Evolutionary conservation across 495 filamentous ascomycete genomes (phyloP).

Genomic region (Lasiosphaeriaceae sp.): DNA sequence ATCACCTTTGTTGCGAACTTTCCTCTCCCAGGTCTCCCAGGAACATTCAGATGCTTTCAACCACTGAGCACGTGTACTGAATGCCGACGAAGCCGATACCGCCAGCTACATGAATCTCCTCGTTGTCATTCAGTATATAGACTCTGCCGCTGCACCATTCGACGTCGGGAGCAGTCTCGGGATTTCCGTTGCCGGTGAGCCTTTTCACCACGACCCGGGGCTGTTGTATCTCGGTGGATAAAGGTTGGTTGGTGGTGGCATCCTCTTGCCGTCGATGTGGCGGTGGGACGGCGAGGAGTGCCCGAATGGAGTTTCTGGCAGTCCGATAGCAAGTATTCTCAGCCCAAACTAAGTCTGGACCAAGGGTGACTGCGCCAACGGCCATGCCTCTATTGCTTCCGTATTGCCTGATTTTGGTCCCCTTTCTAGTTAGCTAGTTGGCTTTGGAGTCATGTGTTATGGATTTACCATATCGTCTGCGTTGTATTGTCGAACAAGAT

Average conservation of each 20-base stretch:
- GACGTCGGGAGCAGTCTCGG: background rate
- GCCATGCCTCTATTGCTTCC: background rate
- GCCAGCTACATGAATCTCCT: background rate
- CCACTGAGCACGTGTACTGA: background rate
- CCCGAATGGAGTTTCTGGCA: background rate
- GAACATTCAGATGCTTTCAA: background rate
- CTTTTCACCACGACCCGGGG: background rate
- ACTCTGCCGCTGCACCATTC: background rate
- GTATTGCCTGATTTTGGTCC: slow-evolving; percentile 1
- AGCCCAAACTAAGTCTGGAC: slow-evolving; percentile 4
- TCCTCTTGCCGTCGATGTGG: background rate
- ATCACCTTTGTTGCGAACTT: background rate
- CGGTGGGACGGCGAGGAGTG: slow-evolving; percentile 1
- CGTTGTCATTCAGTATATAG: background rate
- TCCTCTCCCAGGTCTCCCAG: background rate
- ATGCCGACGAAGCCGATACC: background rate
- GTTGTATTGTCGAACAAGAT: slow-evolving; percentile 2
- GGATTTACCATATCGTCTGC: slow-evolving; percentile 3
- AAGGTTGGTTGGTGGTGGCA: background rate
- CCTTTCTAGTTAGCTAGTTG: slow-evolving; percentile 1
- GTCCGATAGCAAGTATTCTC: background rate
- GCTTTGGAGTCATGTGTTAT: background rate
- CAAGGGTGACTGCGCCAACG: background rate
- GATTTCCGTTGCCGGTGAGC: background rate
- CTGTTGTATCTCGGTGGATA: background rate